Base-by-base conservation (phyloP, 139 green algal species). In the Chlamydomonas schloesseri region DNA sequence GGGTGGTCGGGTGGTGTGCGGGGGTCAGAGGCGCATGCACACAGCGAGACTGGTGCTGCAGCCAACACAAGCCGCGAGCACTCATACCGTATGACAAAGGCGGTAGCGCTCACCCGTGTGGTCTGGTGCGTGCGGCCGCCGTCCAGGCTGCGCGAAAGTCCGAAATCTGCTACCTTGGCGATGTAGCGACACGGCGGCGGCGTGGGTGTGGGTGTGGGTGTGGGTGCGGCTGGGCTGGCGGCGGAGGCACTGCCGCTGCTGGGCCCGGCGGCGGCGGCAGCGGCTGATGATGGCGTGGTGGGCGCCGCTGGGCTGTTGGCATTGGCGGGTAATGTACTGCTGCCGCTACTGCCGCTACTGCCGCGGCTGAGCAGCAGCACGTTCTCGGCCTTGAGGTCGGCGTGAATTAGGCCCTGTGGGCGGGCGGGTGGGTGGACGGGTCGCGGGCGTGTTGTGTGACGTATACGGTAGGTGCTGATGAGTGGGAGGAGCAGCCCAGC, bases 351-450 rank as follows among this genome's bases (percentile, higher is more conserved):
- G 62, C 91, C 82, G 36, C 91, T 28, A 58, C 89, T 88, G 78
- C 57, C 21, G 57, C 20, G 57, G 57, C 57, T 24, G 57, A 24
- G 67, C 67, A 64, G 23, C 34, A 97, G 89, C 77, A 97, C 88
- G 89, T 98, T 98, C 71, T 98, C 95, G 0, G 95, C 93, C 89
- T 98, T 98, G 33, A 97, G 50, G 90, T 98, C 95, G 50, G 93
- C 87, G 82, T 97, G 95, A 21, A 96, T 88, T 74, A 97, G 89
- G 69, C 82, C 72, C 42, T 88, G 78, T 0, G 65, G 58, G 42
- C 42, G 42, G 6, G 42, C 8, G 42, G 5, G 42, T 50, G 42
- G n/a, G n/a, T n/a, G n/a, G n/a, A n/a, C n/a, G n/a, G n/a, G n/a
- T n/a, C n/a, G n/a, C n/a, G n/a, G n/a, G n/a, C n/a, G n/a, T n/a